Evolutionary conservation across 1,284 basidiomycete species (phyloP).

Genomic region (Megacollybia platyphylla): DNA sequence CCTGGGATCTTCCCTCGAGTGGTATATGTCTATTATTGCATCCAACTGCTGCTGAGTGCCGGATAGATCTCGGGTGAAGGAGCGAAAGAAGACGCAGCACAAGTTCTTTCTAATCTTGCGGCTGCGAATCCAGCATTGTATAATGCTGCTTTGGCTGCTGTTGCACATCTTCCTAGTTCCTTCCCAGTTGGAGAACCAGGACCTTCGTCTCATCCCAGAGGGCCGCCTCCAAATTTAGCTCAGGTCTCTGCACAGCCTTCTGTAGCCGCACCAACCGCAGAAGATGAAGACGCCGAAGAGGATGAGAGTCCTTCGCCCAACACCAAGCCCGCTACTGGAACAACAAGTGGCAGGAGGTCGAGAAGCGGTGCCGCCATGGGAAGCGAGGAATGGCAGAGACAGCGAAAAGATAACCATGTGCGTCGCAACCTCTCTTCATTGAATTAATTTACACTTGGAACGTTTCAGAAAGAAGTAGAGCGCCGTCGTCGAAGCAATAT

Average conservation of each 20-base stretch:
- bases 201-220: constrained; percentile 62
- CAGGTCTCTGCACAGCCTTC: constrained; percentile 24
- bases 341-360: constrained; percentile 22
- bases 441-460: neutral
- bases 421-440: constrained; percentile 11
- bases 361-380: constrained; percentile 48
- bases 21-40: too few species aligned
- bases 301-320: constrained; percentile 10
- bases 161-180: constrained; percentile 11
- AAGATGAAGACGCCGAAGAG: constrained; percentile 8
- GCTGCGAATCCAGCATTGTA: neutral
- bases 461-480: constrained; percentile 86
- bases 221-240: constrained; percentile 23
- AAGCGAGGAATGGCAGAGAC: constrained; percentile 69
- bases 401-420: constrained; percentile 80
- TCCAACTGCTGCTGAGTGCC: too few species aligned
- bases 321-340: constrained; percentile 5
- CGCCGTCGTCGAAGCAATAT: constrained; percentile 88
- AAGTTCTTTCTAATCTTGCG: constrained; percentile 48
- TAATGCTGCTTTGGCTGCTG: constrained; percentile 16
- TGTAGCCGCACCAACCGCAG: constrained; percentile 18
- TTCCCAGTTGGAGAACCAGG: constrained; percentile 35
- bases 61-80: too few species aligned
- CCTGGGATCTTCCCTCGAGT: too few species aligned
- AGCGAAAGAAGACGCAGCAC: constrained; percentile 47